Base-by-base conservation (phyloP, 2,329 filamentous ascomycete genomes). In the Botrytis galanthina region DNA sequence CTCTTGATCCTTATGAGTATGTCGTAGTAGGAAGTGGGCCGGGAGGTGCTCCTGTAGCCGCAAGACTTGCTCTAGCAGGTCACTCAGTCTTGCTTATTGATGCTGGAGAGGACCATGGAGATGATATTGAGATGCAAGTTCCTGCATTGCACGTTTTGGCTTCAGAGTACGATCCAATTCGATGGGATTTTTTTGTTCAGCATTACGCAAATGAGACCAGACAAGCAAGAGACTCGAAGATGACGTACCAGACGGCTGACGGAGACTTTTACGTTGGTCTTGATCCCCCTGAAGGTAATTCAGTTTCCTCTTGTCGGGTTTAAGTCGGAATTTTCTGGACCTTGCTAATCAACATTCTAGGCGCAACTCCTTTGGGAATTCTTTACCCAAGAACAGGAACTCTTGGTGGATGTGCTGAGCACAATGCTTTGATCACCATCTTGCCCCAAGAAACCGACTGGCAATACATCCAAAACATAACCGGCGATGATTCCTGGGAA, bases 21-120 rank as follows among this genome's bases (percentile, higher is more conserved):
- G 82, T 88, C 22, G 82, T 88, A 14, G 85, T 88, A 37, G 87
- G 87, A 7, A 86, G 84, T 35, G 86, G 86, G 32, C 81, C 86
- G 22, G 86, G 86, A 48, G 86, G 86, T 67, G 85, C 83, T 54
- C 85, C 86, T 57, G 77, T 87, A 10, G 85, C 86, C 48, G 83
- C 85, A 54, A 82, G 85, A 72, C 83, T 88, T 62, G 86, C 87
- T 12, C 81, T 85, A 54, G 85, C 84, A 44, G 86, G 86, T 61
- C 83, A 85, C 79, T 85, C 83, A 75, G 85, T 86, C 18, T 83
- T 88, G 29, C 82, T 88, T 5, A 83, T 88, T 44, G 87, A 88
- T 75, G 86, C 86, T 46, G 86, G 86, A 72, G 85, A 86, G 75
- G 86, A 88, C 74, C 83, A 87, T 74, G 84, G 83, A 29, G 70